Evolutionary conservation across 208 protist genomes (phyloP).

Genomic region (Crithidia acanthocephali): DNA sequence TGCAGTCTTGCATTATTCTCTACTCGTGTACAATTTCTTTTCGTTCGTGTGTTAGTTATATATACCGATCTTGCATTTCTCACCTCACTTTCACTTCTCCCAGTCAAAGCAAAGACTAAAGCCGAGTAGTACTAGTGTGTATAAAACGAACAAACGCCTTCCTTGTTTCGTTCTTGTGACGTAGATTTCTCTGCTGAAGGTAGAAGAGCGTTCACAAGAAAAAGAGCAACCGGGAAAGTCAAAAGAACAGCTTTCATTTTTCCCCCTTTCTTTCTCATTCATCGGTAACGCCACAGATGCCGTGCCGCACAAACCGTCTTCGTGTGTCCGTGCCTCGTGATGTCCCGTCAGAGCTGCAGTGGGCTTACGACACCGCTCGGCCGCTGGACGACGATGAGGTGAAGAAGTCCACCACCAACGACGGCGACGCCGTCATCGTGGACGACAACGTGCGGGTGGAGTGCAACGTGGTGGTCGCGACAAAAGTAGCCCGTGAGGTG

Average conservation of each 20-base stretch:
- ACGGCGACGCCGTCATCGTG: neutral
- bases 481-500: conserved; percentile 4
- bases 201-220: too few relatives aligned
- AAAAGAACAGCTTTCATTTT: neutral
- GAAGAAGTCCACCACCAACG: neutral
- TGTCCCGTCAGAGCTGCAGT: conserved; percentile 18
- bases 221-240: neutral
- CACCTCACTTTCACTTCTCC: too few relatives aligned
- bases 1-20: conserved; percentile 1
- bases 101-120: too few relatives aligned
- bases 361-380: conserved; percentile 6
- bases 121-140: too few relatives aligned
- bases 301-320: conserved; percentile 10
- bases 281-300: neutral
- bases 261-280: neutral
- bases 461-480: neutral
- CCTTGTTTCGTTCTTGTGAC: too few relatives aligned
- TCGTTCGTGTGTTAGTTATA: too few relatives aligned
- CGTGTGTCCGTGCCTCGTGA: conserved; percentile 7
- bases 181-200: too few relatives aligned
- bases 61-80: too few relatives aligned
- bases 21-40: too few relatives aligned
- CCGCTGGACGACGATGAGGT: conserved; percentile 9
- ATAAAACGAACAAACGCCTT: too few relatives aligned
- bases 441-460: conserved; percentile 15